These are phyloP conservation scores for Wickerhamiella occidentalis DNA, from an alignment of 805 yeast species.

Conservation along the genomic window DNA sequence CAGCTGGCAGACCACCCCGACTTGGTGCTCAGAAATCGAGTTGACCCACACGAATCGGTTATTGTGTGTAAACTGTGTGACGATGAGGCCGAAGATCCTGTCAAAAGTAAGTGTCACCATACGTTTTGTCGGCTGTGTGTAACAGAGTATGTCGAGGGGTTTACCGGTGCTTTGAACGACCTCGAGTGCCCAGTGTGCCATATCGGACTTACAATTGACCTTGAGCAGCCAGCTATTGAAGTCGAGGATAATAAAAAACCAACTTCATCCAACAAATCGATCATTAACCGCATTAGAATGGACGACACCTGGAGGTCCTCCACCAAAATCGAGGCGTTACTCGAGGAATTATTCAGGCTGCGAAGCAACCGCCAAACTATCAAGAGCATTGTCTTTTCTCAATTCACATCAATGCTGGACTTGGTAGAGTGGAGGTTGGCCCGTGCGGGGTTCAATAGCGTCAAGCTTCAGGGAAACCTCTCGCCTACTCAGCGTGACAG, in stretches of 20 bases:
- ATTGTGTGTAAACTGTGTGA: constrained; percentile 88
- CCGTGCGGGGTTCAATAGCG: constrained; percentile 91
- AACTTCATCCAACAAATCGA: constrained; percentile 32
- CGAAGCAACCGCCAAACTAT: constrained; percentile 81
- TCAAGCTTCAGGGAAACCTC: constrained; percentile 92
- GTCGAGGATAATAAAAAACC: constrained; percentile 49
- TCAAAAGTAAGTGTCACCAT: constrained; percentile 88
- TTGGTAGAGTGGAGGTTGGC: constrained; percentile 90
- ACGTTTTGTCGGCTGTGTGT: constrained; percentile 87
- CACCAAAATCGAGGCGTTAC: constrained; percentile 90
- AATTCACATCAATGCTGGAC: constrained; percentile 93
- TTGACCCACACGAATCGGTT: constrained; percentile 36
- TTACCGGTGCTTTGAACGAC: constrained; percentile 42
- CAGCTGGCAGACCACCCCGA: constrained; percentile 98
- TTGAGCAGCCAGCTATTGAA: constrained; percentile 66
- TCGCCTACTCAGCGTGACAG: constrained; percentile 90
- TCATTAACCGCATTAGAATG: constrained; percentile 79
- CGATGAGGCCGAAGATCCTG: constrained; percentile 97
- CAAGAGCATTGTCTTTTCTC: constrained; percentile 93
- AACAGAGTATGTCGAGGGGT: constrained; percentile 74
- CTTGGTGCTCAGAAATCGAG: constrained; percentile 59
- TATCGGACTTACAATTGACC: constrained; percentile 79
- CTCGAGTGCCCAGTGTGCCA: constrained; percentile 94
- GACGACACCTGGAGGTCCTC: constrained; percentile 83
- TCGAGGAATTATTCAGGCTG: constrained; percentile 79